Percentiles rank a stretch among this genome's conserved stretches.
phyloP scores from a whole-genome alignment of 805 yeast species.

The Saccharomycopsis schoenii region DNA sequence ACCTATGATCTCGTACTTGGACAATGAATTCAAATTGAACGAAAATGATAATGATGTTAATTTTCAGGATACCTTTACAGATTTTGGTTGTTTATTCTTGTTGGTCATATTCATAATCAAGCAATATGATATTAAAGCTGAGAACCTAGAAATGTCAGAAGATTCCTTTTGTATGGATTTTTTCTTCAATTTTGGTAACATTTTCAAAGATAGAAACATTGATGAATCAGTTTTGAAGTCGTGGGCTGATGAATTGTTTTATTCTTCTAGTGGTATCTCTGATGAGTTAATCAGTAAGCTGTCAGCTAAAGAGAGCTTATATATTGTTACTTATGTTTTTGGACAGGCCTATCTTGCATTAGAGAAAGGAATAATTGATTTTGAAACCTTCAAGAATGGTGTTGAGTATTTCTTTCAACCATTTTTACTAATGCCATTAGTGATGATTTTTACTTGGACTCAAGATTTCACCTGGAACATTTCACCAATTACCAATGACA shows the following conservation, averaged over 20 bases:
- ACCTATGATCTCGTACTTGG: slow-evolving; percentile 44
- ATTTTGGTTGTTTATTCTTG: slow-evolving; percentile 53
- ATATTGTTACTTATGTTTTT: slow-evolving; percentile 62
- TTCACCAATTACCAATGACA: slow-evolving; percentile 21
- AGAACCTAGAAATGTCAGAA: slow-evolving; percentile 19
- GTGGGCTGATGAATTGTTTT: slow-evolving; percentile 78
- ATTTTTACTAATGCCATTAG: slow-evolving; percentile 49
- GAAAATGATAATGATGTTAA: slow-evolving; percentile 42
- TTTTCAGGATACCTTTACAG: slow-evolving; percentile 57
- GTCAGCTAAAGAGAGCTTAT: slow-evolving; percentile 55
- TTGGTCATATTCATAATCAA: slow-evolving; percentile 33
- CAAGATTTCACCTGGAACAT: slow-evolving; percentile 31
- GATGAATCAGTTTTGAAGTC: slow-evolving; percentile 35
- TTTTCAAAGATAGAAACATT: not conserved
- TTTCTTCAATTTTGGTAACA: slow-evolving; percentile 13
- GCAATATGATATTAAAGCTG: slow-evolving; percentile 29
- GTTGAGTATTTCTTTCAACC: slow-evolving; percentile 81
- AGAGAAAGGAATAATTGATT: slow-evolving; percentile 43
- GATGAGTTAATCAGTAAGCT: slow-evolving; percentile 69
- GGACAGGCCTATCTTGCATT: slow-evolving; percentile 61
- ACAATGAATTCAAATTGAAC: slow-evolving; percentile 24
- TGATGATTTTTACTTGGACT: slow-evolving; percentile 45
- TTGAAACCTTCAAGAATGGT: slow-evolving; percentile 60
- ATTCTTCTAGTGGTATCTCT: slow-evolving; percentile 67
- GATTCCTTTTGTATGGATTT: slow-evolving; percentile 10